phyloP scores from a whole-genome alignment of 768 basidiomycete species.

The Lactarius quietus region DNA sequence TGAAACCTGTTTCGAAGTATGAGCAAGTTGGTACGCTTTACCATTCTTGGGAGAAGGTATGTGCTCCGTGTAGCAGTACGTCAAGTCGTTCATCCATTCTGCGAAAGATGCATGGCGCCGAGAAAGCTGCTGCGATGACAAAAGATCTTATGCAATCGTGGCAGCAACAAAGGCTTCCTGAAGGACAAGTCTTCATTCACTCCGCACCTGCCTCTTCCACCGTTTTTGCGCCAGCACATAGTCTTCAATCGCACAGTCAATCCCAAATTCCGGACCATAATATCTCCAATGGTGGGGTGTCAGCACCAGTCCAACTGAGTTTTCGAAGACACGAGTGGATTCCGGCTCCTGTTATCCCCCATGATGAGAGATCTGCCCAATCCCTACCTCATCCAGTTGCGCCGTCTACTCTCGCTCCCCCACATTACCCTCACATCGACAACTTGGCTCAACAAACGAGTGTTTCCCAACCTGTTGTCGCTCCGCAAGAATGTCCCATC shows the following conservation, averaged over 20 bases:
- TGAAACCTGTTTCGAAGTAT: conserved; percentile 8
- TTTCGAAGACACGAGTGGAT: neutral
- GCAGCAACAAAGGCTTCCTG: neutral
- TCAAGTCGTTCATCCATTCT: conserved; percentile 1
- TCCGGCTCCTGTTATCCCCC: neutral
- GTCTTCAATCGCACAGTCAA: neutral
- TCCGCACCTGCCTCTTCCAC: neutral
- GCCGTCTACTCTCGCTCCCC: neutral
- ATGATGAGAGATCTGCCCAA: neutral
- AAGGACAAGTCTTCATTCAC: neutral
- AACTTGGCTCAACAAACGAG: neutral
- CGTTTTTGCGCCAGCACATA: neutral
- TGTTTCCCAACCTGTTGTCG: neutral
- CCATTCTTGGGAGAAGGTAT: conserved; percentile 9
- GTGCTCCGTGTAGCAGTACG: neutral
- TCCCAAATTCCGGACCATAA: neutral
- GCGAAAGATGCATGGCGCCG: conserved; percentile 5
- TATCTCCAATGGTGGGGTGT: neutral
- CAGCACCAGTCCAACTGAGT: neutral
- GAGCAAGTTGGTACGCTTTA: neutral
- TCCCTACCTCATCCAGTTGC: neutral
- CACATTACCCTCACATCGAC: neutral
- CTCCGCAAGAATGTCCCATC: neutral
- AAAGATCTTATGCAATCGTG: neutral
- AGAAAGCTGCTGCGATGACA: conserved; percentile 3